Evolutionary conservation across 768 basidiomycete genomes (phyloP), one percentile per base, ranked within the genome.

Genomic region (Podaxis sp.): DNA sequence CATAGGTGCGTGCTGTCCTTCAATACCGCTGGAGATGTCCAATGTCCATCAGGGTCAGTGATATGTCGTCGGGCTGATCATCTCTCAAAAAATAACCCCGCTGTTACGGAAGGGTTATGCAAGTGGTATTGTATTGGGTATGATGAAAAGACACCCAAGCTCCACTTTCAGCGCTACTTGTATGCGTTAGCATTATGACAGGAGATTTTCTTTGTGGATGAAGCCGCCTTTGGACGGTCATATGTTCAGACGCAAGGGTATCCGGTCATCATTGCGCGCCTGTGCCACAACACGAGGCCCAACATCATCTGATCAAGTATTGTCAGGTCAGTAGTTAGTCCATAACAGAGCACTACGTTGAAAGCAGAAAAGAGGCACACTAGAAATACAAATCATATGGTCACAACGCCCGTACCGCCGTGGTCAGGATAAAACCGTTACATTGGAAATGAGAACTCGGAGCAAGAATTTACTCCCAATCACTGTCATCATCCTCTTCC

Each of bases 381-480:
- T 3, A 50, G n/a, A 50, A 50, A 24, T 49, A 49, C 47, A 49
- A 49, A 49, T 17, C 47, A 11, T 49, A 49, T 24, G 22, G 22
- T 49, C 24, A 50, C 49, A 50, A 50, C 22, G 13, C 19, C 47
- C 13, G 12, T 17, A 13, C 24, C 22, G 2, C 49, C 9, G 49
- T 17, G 19, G n/a, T 46, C 43, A 19, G 43, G 43, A 46, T 19
- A 2, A 7, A 46, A 46, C 43, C 40, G 17, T 41, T 13, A n/a
- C 12, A 4, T 17, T n/a, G 40, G 7, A n/a, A 11, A 41, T 41
- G 17, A n/a, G 29, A 40, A 38, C 33, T 25, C 6, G n/a, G 33
- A 22, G 36, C 22, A 59, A 19, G 17, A 19, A 2, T 56, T 75
- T 74, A 89, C 68, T 89, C 88, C 88, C 88, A 90, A 65, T 90